Percentiles rank a stretch among this genome's conserved stretches.
These are phyloP conservation scores for Knoxdaviesia capensis DNA, from an alignment of 2,329 filamentous ascomycete species.

Conservation along the genomic window DNA sequence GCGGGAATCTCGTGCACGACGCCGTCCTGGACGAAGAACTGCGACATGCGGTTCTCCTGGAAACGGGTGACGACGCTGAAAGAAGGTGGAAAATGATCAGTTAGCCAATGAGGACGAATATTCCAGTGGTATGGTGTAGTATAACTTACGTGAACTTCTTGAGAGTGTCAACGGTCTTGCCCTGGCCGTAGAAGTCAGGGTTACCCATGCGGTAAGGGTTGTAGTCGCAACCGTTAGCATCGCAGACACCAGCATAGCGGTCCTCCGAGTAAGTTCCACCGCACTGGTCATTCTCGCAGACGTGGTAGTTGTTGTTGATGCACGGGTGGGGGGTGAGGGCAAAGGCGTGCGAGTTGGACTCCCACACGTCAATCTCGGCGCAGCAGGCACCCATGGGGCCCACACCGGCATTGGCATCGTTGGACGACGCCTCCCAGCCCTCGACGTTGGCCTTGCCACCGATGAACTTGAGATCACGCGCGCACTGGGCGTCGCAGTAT, in stretches of 20 bases:
- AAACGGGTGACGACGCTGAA: slow-evolving; percentile 40
- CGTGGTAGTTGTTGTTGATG: slow-evolving; percentile 18
- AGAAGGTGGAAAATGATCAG: background rate
- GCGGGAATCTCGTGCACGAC: slow-evolving; percentile 25
- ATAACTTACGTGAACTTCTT: slow-evolving; percentile 24
- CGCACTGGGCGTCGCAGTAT: slow-evolving; percentile 28
- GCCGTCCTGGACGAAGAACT: slow-evolving; percentile 40
- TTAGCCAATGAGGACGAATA: background rate
- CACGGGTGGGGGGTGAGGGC: slow-evolving; percentile 38
- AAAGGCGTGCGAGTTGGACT: slow-evolving; percentile 33
- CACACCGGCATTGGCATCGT: slow-evolving; percentile 28
- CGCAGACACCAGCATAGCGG: slow-evolving; percentile 38
- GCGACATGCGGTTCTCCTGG: slow-evolving; percentile 22
- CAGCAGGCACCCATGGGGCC: slow-evolving; percentile 31
- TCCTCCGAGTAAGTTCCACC: slow-evolving; percentile 25
- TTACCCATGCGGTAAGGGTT: slow-evolving; percentile 44
- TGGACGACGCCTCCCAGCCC: slow-evolving; percentile 24
- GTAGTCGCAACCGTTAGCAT: slow-evolving; percentile 45
- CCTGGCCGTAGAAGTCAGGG: slow-evolving; percentile 36
- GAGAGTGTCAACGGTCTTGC: slow-evolving; percentile 34
- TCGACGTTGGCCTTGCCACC: slow-evolving; percentile 21
- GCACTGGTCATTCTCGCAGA: slow-evolving; percentile 14
- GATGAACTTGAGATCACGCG: slow-evolving; percentile 27
- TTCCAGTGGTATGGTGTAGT: background rate
- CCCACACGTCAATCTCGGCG: slow-evolving; percentile 38